Percentiles rank a stretch among this genome's conserved stretches.
phyloP scores from a whole-genome alignment of 106 monocot genomes.

The Acorus gramineus region DNA sequence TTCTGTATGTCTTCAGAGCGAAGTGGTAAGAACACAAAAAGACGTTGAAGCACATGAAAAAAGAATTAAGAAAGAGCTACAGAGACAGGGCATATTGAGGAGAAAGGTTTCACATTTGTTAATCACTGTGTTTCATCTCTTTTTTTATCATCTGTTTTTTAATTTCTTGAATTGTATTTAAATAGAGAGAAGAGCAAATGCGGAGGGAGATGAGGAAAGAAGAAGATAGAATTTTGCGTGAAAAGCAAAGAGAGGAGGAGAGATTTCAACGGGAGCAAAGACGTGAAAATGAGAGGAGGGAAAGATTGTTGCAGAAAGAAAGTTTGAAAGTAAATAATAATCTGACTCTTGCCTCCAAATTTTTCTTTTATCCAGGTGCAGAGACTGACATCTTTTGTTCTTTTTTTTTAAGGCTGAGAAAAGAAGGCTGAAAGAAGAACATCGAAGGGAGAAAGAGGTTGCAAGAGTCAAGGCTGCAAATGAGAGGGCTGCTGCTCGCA shows the following conservation, averaged over 20 bases:
- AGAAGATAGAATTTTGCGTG: constrained; percentile 87
- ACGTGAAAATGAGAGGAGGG: constrained; percentile 75
- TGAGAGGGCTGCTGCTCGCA: constrained; percentile 90
- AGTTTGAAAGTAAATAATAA: constrained; percentile 36
- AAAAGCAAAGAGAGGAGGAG: constrained; percentile 88
- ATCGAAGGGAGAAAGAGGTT: constrained; percentile 79
- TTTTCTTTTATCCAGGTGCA: neutral
- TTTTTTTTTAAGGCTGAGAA: constrained; percentile 64
- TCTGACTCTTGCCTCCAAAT: too few relatives aligned
- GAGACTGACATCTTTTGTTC: neutral
- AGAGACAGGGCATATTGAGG: constrained; percentile 86
- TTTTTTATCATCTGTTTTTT: too few relatives aligned
- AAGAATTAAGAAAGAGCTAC: constrained; percentile 77
- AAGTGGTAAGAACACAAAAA: constrained; percentile 85
- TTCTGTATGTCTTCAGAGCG: constrained; percentile 26
- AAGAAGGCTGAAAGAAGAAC: constrained; percentile 75
- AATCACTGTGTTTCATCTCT: too few relatives aligned
- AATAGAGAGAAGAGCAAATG: constrained; percentile 84
- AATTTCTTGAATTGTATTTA: too few relatives aligned
- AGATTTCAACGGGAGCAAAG: constrained; percentile 69
- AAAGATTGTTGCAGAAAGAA: constrained; percentile 83
- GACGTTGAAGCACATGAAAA: constrained; percentile 99
- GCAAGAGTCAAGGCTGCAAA: constrained; percentile 83
- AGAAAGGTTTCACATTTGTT: constrained; percentile 57
- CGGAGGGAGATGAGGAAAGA: constrained; percentile 89